Conservation (phyloP, 1,284 basidiomycete genomes). For the Moesziomyces antarcticus region DNA sequence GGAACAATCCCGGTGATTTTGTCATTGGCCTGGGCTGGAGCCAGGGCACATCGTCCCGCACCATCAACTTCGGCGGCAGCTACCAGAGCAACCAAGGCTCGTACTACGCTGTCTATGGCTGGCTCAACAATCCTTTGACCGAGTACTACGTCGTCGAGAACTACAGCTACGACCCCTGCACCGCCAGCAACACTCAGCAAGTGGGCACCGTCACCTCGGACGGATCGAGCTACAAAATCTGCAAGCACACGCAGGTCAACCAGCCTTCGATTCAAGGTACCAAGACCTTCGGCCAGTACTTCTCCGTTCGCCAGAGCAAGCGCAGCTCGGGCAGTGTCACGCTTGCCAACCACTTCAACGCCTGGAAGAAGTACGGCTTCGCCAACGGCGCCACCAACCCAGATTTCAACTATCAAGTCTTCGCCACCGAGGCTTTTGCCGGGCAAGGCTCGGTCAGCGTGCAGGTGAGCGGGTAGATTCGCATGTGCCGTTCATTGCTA, state of each 20-base stretch:
- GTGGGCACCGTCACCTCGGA: conserved; percentile 32
- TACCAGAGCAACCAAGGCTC: conserved; percentile 26
- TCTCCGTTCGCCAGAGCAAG: conserved; percentile 24
- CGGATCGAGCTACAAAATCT: conserved; percentile 35
- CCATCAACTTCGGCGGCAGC: conserved; percentile 29
- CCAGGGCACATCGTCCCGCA: conserved; percentile 12
- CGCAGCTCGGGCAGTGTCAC: conserved; percentile 32
- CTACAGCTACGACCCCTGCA: conserved; percentile 38
- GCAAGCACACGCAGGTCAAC: conserved; percentile 41
- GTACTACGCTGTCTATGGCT: conserved; percentile 41
- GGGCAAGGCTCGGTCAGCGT: conserved; percentile 18
- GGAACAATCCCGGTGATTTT: conserved; percentile 36
- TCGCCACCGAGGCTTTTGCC: conserved; percentile 40
- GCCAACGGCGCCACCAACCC: conserved; percentile 26
- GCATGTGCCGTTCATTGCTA: too few species aligned
- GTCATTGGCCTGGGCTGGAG: conserved; percentile 36
- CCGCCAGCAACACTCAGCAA: conserved; percentile 5
- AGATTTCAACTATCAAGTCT: conserved; percentile 42
- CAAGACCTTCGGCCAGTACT: conserved; percentile 40
- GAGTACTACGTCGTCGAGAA: conserved; percentile 47
- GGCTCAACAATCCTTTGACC: conserved; percentile 35
- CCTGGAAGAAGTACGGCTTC: conserved; percentile 38
- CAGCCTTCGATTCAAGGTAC: conserved; percentile 45
- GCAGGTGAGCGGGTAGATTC: conserved; percentile 16
- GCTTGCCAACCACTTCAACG: conserved; percentile 32